Conservation (phyloP, 129 eudicot genomes). For the Flaveria bidentis region DNA sequence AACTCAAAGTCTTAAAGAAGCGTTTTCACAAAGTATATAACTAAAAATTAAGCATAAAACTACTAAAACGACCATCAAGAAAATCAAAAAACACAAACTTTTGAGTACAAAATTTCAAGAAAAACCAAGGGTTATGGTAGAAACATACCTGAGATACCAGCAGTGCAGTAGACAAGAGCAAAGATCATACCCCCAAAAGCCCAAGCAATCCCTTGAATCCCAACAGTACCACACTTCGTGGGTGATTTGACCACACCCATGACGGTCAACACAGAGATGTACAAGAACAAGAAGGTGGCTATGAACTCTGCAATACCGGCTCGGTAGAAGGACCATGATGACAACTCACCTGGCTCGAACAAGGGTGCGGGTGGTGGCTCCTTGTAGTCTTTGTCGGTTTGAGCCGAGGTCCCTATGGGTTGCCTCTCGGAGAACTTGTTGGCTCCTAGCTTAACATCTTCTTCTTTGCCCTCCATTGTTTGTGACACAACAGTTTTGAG, state of each 20-base stretch:
- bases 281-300: slow-evolving; percentile 83
- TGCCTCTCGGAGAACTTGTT: slow-evolving; percentile 75
- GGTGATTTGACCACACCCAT: slow-evolving; percentile 60
- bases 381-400: slow-evolving; percentile 74
- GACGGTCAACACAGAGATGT: slow-evolving; percentile 71
- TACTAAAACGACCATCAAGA: no score
- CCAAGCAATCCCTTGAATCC: slow-evolving; percentile 94
- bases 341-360: slow-evolving; percentile 79
- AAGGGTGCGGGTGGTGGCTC: slow-evolving; percentile 86
- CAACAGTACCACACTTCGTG: slow-evolving; percentile 76
- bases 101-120: not conserved
- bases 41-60: not conserved
- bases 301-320: slow-evolving; percentile 92
- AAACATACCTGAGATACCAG: slow-evolving; percentile 71
- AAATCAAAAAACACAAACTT: not conserved
- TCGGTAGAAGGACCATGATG: slow-evolving; percentile 84
- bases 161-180: slow-evolving; percentile 90
- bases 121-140: not conserved
- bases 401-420: slow-evolving; percentile 78
- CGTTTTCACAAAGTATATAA: not conserved
- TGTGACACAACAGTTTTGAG: slow-evolving; percentile 22
- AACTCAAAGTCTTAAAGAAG: not conserved
- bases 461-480: slow-evolving; percentile 76
- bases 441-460: slow-evolving; percentile 80
- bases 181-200: slow-evolving; percentile 97